phyloP scores from a whole-genome alignment of 2,329 filamentous ascomycete genomes.

The Pleomassaria siparia region DNA sequence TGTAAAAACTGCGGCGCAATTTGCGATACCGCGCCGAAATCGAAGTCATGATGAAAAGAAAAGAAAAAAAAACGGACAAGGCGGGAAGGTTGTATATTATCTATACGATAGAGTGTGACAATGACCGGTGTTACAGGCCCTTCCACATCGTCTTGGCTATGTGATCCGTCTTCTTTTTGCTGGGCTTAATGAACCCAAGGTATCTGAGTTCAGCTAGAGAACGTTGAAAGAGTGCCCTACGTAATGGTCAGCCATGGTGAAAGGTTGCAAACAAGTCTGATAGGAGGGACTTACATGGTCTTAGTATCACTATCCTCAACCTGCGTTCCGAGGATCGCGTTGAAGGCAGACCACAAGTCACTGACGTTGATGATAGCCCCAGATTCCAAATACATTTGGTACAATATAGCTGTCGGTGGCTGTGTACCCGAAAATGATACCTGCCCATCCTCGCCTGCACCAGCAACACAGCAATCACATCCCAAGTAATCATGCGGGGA shows the following conservation, averaged over 20 bases:
- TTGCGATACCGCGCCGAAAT: conserved; percentile 67
- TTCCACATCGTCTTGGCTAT: conserved; percentile 81
- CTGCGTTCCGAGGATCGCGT: conserved; percentile 59
- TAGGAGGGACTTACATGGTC: conserved; percentile 47
- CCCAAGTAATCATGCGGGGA: conserved; percentile 76
- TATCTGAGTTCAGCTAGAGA: conserved; percentile 81
- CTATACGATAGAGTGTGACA: conserved; percentile 5
- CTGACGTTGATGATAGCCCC: conserved; percentile 75
- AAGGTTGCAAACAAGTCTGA: neutral
- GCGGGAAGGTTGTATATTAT: neutral
- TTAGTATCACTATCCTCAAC: conserved; percentile 51
- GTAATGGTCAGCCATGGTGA: conserved; percentile 11
- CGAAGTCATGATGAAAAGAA: conserved; percentile 13
- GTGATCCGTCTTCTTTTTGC: conserved; percentile 89
- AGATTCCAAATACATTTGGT: conserved; percentile 77
- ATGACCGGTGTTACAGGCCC: conserved; percentile 57
- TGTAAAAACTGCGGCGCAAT: conserved; percentile 77
- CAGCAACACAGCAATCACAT: conserved; percentile 65
- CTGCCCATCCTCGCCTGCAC: conserved; percentile 43
- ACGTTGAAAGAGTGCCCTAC: conserved; percentile 75
- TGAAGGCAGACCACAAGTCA: conserved; percentile 78
- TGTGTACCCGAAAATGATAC: conserved; percentile 59
- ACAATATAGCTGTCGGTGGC: conserved; percentile 72
- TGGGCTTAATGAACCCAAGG: conserved; percentile 85
- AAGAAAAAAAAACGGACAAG: too few species aligned